Conservation (phyloP, 202 grass and related monocot species). For the Panicum virgatum region DNA sequence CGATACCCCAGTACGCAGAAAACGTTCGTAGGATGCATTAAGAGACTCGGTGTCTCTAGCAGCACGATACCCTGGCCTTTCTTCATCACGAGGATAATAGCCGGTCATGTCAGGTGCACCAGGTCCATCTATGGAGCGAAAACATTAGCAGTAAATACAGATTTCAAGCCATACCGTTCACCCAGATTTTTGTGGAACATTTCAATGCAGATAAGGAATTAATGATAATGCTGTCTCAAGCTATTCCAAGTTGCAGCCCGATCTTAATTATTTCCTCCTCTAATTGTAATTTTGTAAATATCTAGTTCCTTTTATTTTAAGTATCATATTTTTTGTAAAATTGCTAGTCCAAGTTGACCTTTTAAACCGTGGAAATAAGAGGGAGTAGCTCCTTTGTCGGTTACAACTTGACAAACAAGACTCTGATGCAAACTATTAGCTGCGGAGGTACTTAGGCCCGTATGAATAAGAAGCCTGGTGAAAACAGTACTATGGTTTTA, state of each 20-base stretch:
- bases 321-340: neutral
- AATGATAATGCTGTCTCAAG: neutral
- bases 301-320: neutral
- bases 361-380: neutral
- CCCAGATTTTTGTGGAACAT: neutral
- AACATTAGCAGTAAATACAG: conserved; percentile 31
- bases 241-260: neutral
- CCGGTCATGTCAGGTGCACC: conserved; percentile 69
- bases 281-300: neutral
- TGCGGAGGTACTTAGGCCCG: neutral
- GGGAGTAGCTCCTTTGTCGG: neutral
- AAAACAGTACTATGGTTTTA: neutral
- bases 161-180: neutral
- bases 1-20: conserved; percentile 91
- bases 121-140: conserved; percentile 52
- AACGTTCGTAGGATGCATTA: conserved; percentile 87
- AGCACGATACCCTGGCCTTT: conserved; percentile 64
- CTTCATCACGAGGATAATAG: conserved; percentile 89
- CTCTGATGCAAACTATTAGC: neutral
- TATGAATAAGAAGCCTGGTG: neutral
- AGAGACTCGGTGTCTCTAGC: conserved; percentile 77
- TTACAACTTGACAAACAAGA: neutral
- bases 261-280: neutral
- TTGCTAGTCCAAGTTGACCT: neutral
- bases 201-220: neutral